Percentiles rank a stretch among this genome's conserved stretches.
These are phyloP conservation scores for Castanea sativa DNA, from an alignment of 306 rosid species.

Conservation along the genomic window DNA sequence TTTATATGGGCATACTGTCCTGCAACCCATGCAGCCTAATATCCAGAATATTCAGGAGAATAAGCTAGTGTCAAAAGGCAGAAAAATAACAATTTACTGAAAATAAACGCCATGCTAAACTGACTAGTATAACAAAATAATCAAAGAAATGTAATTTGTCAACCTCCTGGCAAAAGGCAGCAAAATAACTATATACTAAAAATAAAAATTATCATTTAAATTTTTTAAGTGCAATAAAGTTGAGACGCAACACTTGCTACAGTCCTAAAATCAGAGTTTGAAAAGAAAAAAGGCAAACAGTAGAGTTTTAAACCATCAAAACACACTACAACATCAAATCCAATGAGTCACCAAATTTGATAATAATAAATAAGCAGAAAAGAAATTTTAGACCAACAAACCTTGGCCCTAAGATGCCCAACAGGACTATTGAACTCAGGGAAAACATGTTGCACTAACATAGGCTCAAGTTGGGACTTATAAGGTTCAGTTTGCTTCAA, in stretches of 20 bases:
- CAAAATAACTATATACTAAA: not conserved
- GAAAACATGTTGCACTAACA: slow-evolving; percentile 97
- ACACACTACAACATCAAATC: not conserved
- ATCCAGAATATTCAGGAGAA: slow-evolving; percentile 19
- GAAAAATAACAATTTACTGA: not conserved
- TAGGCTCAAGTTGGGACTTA: slow-evolving; percentile 90
- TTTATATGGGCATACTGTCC: slow-evolving; percentile 89
- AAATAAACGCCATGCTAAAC: not conserved
- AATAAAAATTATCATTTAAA: not conserved
- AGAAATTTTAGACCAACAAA: slow-evolving; percentile 24
- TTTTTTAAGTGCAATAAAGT: not conserved
- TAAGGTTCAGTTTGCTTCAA: slow-evolving; percentile 92
- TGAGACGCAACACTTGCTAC: not conserved
- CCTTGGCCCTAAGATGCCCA: slow-evolving; percentile 99
- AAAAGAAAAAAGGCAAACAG: not conserved
- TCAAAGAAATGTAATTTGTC: not conserved
- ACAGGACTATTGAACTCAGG: slow-evolving; percentile 90
- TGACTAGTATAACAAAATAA: not conserved
- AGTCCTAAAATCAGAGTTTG: too few relatives aligned
- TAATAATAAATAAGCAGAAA: not conserved
- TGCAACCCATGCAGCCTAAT: slow-evolving; percentile 97
- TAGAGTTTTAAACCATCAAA: not conserved
- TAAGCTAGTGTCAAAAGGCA: not conserved
- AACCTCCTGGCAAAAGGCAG: not conserved
- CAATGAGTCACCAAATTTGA: not conserved